phyloP scores from a whole-genome alignment of 805 yeast species.

The Cyberlindnera meyerae region DNA sequence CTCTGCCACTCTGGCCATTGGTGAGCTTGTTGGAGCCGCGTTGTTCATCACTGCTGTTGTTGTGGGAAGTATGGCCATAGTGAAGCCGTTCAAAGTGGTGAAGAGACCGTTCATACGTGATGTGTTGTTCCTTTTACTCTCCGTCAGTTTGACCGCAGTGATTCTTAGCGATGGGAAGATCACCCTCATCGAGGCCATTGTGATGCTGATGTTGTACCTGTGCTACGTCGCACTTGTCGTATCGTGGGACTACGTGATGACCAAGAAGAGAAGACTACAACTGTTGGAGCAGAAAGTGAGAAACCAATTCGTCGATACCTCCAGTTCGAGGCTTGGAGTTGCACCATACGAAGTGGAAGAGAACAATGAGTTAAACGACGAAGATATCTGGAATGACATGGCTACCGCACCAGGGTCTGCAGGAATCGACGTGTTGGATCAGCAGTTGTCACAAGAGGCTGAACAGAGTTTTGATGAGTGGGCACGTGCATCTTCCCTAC shows the following conservation, averaged over 20 bases:
- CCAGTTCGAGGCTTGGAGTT: conserved; percentile 2
- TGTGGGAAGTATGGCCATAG: conserved; percentile 71
- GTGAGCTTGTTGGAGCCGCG: conserved; percentile 91
- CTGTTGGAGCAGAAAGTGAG: conserved; percentile 23
- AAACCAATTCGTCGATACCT: conserved; percentile 18
- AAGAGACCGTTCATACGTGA: conserved; percentile 31
- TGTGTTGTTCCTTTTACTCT: conserved; percentile 53
- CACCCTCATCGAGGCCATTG: conserved; percentile 47
- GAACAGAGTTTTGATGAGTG: conserved; percentile 16
- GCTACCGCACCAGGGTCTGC: not conserved
- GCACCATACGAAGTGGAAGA: conserved; percentile 13
- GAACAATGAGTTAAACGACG: conserved; percentile 22
- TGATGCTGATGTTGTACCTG: conserved; percentile 53
- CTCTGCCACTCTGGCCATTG: conserved; percentile 73
- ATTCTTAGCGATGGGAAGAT: conserved; percentile 56
- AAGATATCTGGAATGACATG: conserved; percentile 16
- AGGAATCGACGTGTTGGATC: conserved; percentile 18
- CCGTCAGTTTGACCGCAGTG: conserved; percentile 43
- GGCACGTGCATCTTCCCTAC: conserved; percentile 13
- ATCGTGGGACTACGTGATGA: conserved; percentile 22
- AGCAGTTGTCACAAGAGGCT: conserved; percentile 11
- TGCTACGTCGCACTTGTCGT: conserved; percentile 51
- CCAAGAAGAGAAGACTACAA: conserved; percentile 14
- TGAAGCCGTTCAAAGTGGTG: conserved; percentile 61
- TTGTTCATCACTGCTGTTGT: conserved; percentile 80